Evolutionary conservation across 2,329 filamentous ascomycete genomes (phyloP), one percentile per base, ranked within the genome.

Genomic region (Ceratocystis alfenasii): DNA sequence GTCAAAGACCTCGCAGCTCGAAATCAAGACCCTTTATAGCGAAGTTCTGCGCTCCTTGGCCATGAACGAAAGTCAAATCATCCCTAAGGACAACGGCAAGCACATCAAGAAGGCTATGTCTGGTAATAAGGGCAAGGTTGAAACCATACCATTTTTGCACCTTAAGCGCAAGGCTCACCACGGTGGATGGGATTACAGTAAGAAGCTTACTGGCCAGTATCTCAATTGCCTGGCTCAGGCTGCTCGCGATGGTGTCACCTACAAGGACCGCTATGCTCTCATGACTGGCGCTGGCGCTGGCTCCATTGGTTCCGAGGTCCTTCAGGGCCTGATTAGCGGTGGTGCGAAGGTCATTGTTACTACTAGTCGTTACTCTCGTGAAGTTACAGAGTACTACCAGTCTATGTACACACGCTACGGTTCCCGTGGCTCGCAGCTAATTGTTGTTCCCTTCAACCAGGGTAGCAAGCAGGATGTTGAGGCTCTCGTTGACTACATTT

Each of bases 371-470:
- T 99, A 94, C 81, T 99, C 94, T 17, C 89, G 91, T 59, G 89
- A 96, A 76, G 94, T 99, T 66, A 99, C 94, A 5, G 94, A 99
- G 79, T 99, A 97, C 80, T 99, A 99, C 78, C 94, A 99, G 78
- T 87, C 90, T 66, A 97, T 99, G 89, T 99, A 99, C 76, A 89
- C 92, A 69, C 89, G 92, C 68, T 96, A 89, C 72, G 94, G 94
- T 72, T 90, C 90, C 68, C 89, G 90, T 70, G 94, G 94, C 70
- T 97, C 94, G 67, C 92, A 97, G 78, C 87, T 99, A 66, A 90
- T 99, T 50, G 94, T 99, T 65, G 95, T 97, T 65, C 94, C 95
- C 62, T 99, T 99, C 84, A 99, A 99, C 77, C 92, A 96, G 76
- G 94, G 93, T 69, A 97, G 93, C 80, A 95, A 96, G 79, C 93